A percentile compares a stretch with the other conserved stretches of the same genome.
Conservation (phyloP, 2,329 filamentous ascomycete species). For the Metarhizium anisopliae region DNA sequence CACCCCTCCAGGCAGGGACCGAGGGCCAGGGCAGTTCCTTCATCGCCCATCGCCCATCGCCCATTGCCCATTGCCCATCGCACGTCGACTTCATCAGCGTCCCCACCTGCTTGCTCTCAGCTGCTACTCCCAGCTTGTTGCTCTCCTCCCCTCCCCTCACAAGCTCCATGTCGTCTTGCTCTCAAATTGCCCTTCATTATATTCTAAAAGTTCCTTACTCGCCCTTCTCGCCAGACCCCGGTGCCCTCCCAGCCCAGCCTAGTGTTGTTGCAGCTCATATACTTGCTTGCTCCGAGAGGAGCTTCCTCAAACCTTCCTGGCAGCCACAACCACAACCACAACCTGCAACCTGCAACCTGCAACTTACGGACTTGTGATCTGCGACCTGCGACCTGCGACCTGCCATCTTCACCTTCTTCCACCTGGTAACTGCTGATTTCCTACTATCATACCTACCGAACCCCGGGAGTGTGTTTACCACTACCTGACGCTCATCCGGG, state of each 20-base stretch:
- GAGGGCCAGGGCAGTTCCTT: background rate
- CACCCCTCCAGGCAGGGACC: slow-evolving; percentile 14
- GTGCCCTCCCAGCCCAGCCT: no score
- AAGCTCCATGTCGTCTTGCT: no score
- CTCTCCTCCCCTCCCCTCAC: background rate
- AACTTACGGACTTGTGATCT: background rate
- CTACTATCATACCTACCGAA: background rate
- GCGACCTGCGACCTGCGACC: background rate
- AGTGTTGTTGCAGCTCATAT: background rate
- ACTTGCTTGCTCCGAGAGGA: background rate
- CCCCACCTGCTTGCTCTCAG: slow-evolving; percentile 7
- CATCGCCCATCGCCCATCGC: background rate
- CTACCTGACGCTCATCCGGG: background rate
- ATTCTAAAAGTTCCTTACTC: background rate
- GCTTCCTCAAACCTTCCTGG: background rate
- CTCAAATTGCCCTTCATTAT: no score
- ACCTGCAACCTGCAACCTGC: background rate
- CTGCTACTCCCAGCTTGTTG: background rate
- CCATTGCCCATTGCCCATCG: background rate
- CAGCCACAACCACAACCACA: background rate
- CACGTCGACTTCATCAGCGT: slow-evolving; percentile 11
- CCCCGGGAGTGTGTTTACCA: background rate
- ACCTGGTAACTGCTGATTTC: background rate
- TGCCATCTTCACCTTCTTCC: background rate
- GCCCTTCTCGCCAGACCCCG: background rate